These are phyloP conservation scores for Hypholoma sublateritium DNA, from an alignment of 768 basidiomycete species.

Conservation along the genomic window DNA sequence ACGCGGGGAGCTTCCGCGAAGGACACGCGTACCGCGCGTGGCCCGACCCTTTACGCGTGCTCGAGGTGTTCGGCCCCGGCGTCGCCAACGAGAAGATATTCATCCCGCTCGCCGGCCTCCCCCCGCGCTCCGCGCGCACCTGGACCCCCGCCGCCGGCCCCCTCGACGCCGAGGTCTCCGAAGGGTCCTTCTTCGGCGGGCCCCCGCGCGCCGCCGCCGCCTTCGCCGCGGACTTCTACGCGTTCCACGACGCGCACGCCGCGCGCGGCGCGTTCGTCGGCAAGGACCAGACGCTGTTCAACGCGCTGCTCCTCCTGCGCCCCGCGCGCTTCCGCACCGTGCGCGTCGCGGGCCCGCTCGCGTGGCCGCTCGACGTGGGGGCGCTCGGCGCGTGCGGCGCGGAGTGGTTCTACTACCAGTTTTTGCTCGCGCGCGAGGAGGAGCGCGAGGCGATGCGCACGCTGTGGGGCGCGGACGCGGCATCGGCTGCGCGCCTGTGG, in stretches of 20 bases:
- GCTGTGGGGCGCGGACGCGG: conserved; percentile 14
- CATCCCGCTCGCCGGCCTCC: conserved; percentile 42
- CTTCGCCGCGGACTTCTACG: conserved; percentile 46
- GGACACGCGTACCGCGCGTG: conserved; percentile 44
- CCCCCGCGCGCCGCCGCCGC: conserved; percentile 41
- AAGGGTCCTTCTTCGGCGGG: conserved; percentile 65
- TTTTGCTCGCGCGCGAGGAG: conserved; percentile 36
- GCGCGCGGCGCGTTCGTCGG: conserved; percentile 49
- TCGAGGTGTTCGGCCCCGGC: conserved; percentile 39
- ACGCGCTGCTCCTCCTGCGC: conserved; percentile 34
- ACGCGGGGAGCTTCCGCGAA: conserved; percentile 52
- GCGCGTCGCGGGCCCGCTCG: conserved; percentile 31
- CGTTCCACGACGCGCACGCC: conserved; percentile 52
- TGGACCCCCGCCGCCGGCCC: conserved; percentile 52
- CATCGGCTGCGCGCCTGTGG: no score
- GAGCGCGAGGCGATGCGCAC: conserved; percentile 22
- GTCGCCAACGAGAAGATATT: conserved; percentile 34
- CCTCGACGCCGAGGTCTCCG: conserved; percentile 48
- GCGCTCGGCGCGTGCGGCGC: conserved; percentile 38
- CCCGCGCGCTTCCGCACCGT: conserved; percentile 43
- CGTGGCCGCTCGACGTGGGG: neutral
- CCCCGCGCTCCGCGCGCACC: conserved; percentile 23
- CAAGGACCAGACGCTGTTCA: conserved; percentile 58
- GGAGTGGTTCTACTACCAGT: conserved; percentile 54
- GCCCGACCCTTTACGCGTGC: conserved; percentile 44